Base-by-base conservation (phyloP, 2,329 filamentous ascomycete genomes). In the Elsinoe australis region DNA sequence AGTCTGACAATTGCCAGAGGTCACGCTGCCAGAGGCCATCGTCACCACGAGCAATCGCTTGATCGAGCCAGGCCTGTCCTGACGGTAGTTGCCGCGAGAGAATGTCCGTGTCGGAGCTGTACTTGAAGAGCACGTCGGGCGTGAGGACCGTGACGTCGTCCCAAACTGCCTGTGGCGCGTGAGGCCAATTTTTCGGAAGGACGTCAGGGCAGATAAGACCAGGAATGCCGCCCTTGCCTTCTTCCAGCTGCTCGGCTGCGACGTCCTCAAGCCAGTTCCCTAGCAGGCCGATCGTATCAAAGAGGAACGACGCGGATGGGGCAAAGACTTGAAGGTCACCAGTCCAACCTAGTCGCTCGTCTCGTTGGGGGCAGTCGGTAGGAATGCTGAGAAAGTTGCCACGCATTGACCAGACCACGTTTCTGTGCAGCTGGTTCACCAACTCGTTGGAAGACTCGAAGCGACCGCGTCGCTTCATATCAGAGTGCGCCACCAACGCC, bases 351-450 rank as follows among this genome's bases (percentile, higher is more conserved):
- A 78, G 58, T 0, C 74, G 66, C 58, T 78, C 74, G 47, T 79
- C 74, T 1, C 74, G 65, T 52, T 78, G 73, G 0, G 75, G 75
- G 53, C 74, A 78, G 54, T 81, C 78, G 0, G 76, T 80, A 0
- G 76, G 76, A 0, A 80, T 60, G 0, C 68, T 70, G 2, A 80
- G 54, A 54, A 81, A 80, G 53, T 80, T 81, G 0, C 75, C 75
- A 21, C 69, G 68, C 71, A 79, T 78, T 4, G 69, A 70, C 77
- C 77, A 80, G 22, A 64, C 56, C 0, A 74, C 67, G 47, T 81
- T 81, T 1, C 67, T 47, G 52, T 80, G 71, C 3, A 82, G 67
- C 36, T 71, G 62, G 53, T 79, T 80, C 19, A 81, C 53, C 3
- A 71, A 59, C 0, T 55, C 38, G 39, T 80, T 59, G 0, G 76